Conservation (phyloP, 2,329 filamentous ascomycete genomes). For the Aspergillus ustus region DNA sequence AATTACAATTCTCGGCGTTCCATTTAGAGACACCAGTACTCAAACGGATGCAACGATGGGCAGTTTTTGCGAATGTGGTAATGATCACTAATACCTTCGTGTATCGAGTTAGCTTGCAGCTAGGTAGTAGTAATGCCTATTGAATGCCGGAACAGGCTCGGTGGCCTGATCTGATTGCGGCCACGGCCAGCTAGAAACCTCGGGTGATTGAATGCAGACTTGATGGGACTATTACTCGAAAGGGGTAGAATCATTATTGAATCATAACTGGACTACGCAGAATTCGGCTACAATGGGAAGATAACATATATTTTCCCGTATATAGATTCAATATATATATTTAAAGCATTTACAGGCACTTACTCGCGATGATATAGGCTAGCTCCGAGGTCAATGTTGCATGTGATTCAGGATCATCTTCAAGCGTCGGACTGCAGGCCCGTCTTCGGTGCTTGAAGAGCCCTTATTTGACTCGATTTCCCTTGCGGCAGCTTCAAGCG, state of each 20-base stretch:
- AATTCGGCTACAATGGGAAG: neutral
- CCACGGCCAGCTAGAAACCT: no score
- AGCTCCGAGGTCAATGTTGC: constrained; percentile 24
- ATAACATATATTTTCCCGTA: neutral
- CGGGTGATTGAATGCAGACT: no score
- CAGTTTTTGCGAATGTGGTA: no score
- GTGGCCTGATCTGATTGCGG: no score
- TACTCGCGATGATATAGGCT: neutral
- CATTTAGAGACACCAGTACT: neutral
- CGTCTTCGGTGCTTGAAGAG: constrained; percentile 29
- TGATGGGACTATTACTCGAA: no score
- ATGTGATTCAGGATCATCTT: constrained; percentile 48
- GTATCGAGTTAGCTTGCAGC: no score
- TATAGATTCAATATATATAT: neutral
- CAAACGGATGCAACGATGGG: neutral
- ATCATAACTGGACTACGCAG: neutral
- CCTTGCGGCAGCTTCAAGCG: constrained; percentile 60
- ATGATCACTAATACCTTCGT: no score
- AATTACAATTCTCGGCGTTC: neutral
- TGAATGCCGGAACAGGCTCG: no score
- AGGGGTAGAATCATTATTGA: neutral
- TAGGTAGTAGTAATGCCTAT: no score
- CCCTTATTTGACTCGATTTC: constrained; percentile 55
- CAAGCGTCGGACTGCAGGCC: constrained; percentile 43
- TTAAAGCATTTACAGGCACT: neutral